Evolutionary conservation across 495 filamentous ascomycete genomes (phyloP), one percentile per base, ranked within the genome.

Genomic region (Paragyromitra xinjiangensis): DNA sequence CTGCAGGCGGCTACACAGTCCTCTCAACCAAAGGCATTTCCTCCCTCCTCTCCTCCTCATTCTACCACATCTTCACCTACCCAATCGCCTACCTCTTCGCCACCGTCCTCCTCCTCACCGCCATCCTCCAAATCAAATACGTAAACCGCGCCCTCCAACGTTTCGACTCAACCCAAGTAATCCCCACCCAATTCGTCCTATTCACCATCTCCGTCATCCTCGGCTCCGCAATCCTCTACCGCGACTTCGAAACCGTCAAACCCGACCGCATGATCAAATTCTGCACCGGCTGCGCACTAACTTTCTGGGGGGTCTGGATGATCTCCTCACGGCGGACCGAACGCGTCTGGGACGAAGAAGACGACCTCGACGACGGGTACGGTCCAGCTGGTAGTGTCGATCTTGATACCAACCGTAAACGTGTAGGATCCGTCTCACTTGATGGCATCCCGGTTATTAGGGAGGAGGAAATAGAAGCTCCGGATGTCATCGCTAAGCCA

Each of bases 121-220:
- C 95, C 22, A 85, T 98, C 67, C 92, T 98, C 89, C 95, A 99
- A 84, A 93, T 99, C 76, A 93, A 91, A 75, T 99, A 98, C 83
- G 87, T 99, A 75, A 99, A 99, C 85, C 93, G 94, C 62, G 94
- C 95, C 0, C 86, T 99, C 22, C 94, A 96, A 82, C 90, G 93
- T 66, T 99, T 99, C 85, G 93, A 97, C 83, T 95, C 94, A 0
- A 99, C 95, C 0, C 93, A 97, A 80, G 95, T 99, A 74, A 98
- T 99, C 66, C 95, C 95, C 1, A 93, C 93, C 12, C 95, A 99
- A 81, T 99, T 99, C 78, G 95, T 99, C 34, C 87, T 97, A 50
- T 99, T 99, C 83, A 99, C 95, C 0, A 86, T 99, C 6, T 97
- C 91, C 1, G 95, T 99, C 65, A 98, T 99, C 80, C 88, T 97